Evolutionary conservation across 805 yeast genomes (phyloP).

Genomic region (Yarrowia sp.): DNA sequence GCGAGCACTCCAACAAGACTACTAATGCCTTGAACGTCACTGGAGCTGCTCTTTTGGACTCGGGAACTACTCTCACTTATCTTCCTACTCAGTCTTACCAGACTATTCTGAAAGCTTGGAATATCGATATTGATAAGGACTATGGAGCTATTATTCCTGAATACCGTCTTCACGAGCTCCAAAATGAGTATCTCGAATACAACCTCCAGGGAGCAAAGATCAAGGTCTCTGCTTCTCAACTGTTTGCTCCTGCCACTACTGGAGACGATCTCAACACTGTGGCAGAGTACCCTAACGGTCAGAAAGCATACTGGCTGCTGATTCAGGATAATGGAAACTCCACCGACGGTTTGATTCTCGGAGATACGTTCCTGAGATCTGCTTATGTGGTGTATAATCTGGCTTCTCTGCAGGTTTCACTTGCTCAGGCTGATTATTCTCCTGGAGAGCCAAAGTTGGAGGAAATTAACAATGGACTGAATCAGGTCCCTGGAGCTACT

Average conservation of each 20-base stretch:
- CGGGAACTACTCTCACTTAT: slow-evolving; percentile 48
- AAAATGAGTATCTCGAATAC: slow-evolving; percentile 88
- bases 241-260: slow-evolving; percentile 33
- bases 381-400: slow-evolving; percentile 67
- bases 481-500: slow-evolving; percentile 9
- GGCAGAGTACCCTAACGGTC: slow-evolving; percentile 30
- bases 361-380: slow-evolving; percentile 60
- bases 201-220: slow-evolving; percentile 90
- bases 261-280: slow-evolving; percentile 33
- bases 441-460: background rate
- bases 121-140: slow-evolving; percentile 58
- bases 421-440: slow-evolving; percentile 49
- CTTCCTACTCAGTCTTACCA: slow-evolving; percentile 36
- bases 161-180: slow-evolving; percentile 58
- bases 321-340: slow-evolving; percentile 37
- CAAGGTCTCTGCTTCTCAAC: slow-evolving; percentile 78
- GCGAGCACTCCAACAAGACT: slow-evolving; percentile 38
- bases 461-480: background rate
- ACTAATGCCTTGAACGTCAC: slow-evolving; percentile 23
- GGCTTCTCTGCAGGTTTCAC: slow-evolving; percentile 52
- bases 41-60: slow-evolving; percentile 44
- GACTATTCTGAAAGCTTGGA: slow-evolving; percentile 39
- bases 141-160: slow-evolving; percentile 4
- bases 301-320: background rate
- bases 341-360: slow-evolving; percentile 44